These are phyloP conservation scores for Sapria himalayana DNA, from an alignment of 345 rosid genomes.

Conservation along the genomic window DNA sequence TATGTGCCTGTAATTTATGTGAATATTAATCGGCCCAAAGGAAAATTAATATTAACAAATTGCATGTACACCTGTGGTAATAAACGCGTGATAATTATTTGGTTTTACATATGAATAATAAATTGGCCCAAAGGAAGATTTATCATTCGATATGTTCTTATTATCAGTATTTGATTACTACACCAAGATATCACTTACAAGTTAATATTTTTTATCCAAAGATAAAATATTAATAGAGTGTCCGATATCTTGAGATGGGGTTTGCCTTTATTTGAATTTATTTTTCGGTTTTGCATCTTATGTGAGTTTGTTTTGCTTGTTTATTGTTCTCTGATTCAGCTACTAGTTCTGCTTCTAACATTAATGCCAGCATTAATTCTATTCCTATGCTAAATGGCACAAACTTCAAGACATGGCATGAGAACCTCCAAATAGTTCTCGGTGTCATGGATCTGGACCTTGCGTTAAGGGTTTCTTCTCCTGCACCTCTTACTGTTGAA, in stretches of 20 bases:
- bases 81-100: no score
- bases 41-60: no score
- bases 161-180: no score
- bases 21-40: no score
- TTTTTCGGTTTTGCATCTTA: neutral
- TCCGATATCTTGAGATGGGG: neutral
- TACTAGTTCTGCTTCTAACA: no score
- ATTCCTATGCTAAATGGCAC: slow-evolving; percentile 2
- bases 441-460: slow-evolving; percentile 6
- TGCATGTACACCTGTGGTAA: no score
- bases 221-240: neutral
- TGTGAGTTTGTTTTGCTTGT: neutral
- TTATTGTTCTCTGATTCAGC: neutral
- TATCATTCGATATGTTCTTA: no score
- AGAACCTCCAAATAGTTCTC: neutral
- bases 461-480: neutral
- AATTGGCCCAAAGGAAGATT: no score
- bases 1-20: no score
- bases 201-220: slow-evolving; percentile 3
- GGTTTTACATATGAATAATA: no score
- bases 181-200: no score
- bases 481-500: neutral
- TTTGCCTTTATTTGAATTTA: neutral
- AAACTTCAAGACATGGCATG: slow-evolving; percentile 2
- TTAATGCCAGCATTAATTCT: neutral